Percentiles rank a stretch among this genome's conserved stretches.
Conservation (phyloP, 2,329 filamentous ascomycete species). For the Pseudogymnoascus sp. region DNA sequence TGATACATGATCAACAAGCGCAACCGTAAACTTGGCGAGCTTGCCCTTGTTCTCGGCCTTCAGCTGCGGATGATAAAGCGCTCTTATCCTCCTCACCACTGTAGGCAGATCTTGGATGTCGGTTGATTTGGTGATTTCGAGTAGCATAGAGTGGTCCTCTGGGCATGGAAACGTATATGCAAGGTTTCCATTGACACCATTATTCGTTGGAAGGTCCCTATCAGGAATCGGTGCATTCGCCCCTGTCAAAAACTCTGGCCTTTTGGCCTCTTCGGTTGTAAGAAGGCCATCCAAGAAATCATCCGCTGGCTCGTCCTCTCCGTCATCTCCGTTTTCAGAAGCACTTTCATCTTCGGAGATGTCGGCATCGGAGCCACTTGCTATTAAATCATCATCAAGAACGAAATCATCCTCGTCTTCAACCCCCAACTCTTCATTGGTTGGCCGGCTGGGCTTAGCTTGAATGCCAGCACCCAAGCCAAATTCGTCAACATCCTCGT, state of each 20-base stretch:
- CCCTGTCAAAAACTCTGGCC: slow-evolving; percentile 41
- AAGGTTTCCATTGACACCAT: slow-evolving; percentile 43
- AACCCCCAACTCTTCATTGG: slow-evolving; percentile 53
- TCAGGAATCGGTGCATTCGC: slow-evolving; percentile 37
- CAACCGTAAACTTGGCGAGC: slow-evolving; percentile 57
- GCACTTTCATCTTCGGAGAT: slow-evolving; percentile 37
- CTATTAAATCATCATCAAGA: slow-evolving; percentile 80
- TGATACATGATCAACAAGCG: slow-evolving; percentile 55
- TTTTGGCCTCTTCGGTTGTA: slow-evolving; percentile 46
- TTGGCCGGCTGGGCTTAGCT: slow-evolving; percentile 30
- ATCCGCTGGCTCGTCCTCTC: slow-evolving; percentile 45
- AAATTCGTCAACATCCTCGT: slow-evolving; percentile 39
- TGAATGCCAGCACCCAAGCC: slow-evolving; percentile 52
- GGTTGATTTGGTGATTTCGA: slow-evolving; percentile 54
- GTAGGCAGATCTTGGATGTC: slow-evolving; percentile 59
- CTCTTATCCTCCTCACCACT: slow-evolving; percentile 80
- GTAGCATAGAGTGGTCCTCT: slow-evolving; percentile 63
- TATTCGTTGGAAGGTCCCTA: slow-evolving; percentile 31
- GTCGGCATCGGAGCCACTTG: slow-evolving; percentile 56
- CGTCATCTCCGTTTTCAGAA: slow-evolving; percentile 34
- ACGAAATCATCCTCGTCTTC: slow-evolving; percentile 94
- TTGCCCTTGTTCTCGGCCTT: slow-evolving; percentile 77
- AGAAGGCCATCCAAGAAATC: slow-evolving; percentile 66
- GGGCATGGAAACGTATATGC: slow-evolving; percentile 85
- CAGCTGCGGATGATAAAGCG: slow-evolving; percentile 84